Evolutionary conservation across 768 basidiomycete genomes (phyloP), one percentile per base, ranked within the genome.

Genomic region (Tephrocybe sp.): DNA sequence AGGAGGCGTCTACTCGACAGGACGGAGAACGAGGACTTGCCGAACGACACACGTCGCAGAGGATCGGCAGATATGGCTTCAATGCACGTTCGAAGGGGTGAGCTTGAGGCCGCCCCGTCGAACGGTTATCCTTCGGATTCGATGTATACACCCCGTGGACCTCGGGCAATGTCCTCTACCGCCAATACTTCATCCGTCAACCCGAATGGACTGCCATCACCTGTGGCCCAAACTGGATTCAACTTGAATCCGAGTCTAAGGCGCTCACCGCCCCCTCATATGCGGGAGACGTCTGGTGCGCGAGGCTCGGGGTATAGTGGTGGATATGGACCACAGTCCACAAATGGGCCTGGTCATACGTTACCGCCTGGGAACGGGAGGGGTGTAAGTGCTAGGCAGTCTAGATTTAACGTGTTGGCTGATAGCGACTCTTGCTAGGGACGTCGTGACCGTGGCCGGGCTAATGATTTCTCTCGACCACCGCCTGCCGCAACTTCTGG

Each of bases 91-190:
- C 22, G 43, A 5, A 38, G 41, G 35, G 49, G 32, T 11, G 45
- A 40, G 44, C 50, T 51, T 46, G 58, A 34, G 18, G 51, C 59
- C 25, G 66, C n/a, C n/a, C n/a, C n/a, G n/a, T n/a, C n/a, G n/a
- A n/a, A 61, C 5, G 66, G 65, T 62, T 68, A 73, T 52, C 53
- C 65, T 35, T 24, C 34, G 26, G 69, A 71, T 37, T 59, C 62
- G 49, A 56, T 55, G 47, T 47, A 34, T 31, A 26, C 41, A 13
- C 50, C 49, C 4, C 51, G 51, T 25, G 51, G 40, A 16, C 54
- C 54, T 22, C 51, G 70, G 44, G 67, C 67, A 7, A 68, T 69
- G 70, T 47, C 61, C 6, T 55, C 47, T 16, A 50, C 35, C n/a
- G 19, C 41, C 16, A 30, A 40, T n/a, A 26, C 18, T n/a, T 18